phyloP scores from a whole-genome alignment of 2,329 filamentous ascomycete species.

The Rhinocladiella similis region DNA sequence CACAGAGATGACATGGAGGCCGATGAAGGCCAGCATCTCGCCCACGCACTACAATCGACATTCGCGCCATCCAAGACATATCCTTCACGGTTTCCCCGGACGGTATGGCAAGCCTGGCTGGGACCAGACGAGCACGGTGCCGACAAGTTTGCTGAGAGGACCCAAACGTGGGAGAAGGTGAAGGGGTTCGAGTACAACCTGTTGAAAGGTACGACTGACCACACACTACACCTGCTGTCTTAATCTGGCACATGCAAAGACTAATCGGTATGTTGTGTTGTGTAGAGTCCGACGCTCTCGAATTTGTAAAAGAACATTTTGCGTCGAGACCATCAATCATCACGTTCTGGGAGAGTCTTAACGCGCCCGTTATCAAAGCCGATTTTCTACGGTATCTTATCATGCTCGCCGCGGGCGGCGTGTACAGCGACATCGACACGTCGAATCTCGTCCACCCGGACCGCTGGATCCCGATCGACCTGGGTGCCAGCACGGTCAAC shows the following conservation, averaged over 20 bases:
- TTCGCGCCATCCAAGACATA: background rate
- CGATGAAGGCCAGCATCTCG: constrained; percentile 2
- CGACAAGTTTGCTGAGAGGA: constrained; percentile 8
- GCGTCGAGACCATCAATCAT: constrained; percentile 67
- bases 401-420: constrained; percentile 72
- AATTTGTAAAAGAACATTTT: constrained; percentile 68
- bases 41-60: background rate
- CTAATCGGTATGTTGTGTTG: background rate
- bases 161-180: constrained; percentile 13
- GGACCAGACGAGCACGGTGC: constrained; percentile 7
- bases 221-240: too few species aligned
- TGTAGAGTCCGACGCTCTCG: constrained; percentile 61
- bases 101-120: constrained; percentile 9
- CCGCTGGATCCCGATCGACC: constrained; percentile 79
- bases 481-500: constrained; percentile 76
- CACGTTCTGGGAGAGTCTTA: constrained; percentile 59
- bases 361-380: constrained; percentile 71
- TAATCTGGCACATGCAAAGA: background rate
- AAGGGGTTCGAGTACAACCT: constrained; percentile 14
- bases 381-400: constrained; percentile 76
- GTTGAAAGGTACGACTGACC: constrained; percentile 6
- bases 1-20: background rate
- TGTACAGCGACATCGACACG: constrained; percentile 93
- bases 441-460: constrained; percentile 76
- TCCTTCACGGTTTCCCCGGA: constrained; percentile 7